phyloP scores from a whole-genome alignment of 345 rosid genomes.

The Brassica nigra region DNA sequence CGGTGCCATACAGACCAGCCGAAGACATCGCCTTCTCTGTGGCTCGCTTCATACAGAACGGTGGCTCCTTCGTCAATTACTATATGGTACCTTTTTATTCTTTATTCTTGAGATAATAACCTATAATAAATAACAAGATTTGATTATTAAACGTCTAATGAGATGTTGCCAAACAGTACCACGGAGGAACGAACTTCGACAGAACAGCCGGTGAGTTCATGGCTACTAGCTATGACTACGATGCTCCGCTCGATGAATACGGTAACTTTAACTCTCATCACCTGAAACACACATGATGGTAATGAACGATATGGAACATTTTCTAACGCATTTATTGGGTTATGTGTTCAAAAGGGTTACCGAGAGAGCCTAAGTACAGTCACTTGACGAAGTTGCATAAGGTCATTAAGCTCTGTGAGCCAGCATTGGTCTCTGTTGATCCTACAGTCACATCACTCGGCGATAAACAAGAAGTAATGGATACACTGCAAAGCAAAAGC shows the following conservation, averaged over 20 bases:
- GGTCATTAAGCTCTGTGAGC: conserved; percentile 72
- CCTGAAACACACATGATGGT: conserved; percentile 3
- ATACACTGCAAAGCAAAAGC: background rate
- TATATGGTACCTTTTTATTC: conserved; percentile 62
- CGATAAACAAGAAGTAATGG: conserved; percentile 63
- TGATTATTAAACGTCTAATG: background rate
- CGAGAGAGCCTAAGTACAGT: conserved; percentile 77
- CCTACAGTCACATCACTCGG: conserved; percentile 59
- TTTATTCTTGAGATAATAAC: background rate
- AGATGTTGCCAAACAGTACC: conserved; percentile 58
- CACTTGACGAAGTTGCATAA: conserved; percentile 72
- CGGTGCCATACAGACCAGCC: conserved; percentile 72
- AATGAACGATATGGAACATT: background rate
- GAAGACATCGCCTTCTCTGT: conserved; percentile 88
- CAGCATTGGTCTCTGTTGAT: conserved; percentile 56
- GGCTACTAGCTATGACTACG: conserved; percentile 95
- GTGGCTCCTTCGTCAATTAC: conserved; percentile 79
- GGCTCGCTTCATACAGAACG: conserved; percentile 76
- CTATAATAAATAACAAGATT: background rate
- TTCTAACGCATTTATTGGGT: background rate
- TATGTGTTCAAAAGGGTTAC: conserved; percentile 53
- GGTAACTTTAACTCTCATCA: conserved; percentile 46
- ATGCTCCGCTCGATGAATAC: conserved; percentile 94
- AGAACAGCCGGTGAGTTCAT: conserved; percentile 85
- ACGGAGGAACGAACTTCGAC: conserved; percentile 95